Evolutionary conservation across 495 filamentous ascomycete genomes (phyloP), one percentile per base, ranked within the genome.

Genomic region (Lichina pygmaea): DNA sequence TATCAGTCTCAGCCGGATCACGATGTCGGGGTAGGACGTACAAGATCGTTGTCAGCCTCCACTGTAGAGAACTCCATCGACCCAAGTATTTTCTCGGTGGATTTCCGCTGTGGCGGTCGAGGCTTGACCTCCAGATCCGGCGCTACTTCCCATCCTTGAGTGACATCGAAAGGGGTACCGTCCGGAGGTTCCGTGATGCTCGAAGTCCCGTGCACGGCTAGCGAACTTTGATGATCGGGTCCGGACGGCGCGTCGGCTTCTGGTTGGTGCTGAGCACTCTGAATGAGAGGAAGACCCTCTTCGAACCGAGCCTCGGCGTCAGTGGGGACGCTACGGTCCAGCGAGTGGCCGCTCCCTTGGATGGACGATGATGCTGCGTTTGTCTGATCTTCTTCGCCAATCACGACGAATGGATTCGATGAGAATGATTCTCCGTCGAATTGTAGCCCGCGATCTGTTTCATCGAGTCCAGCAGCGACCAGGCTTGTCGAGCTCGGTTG

Each of bases 281-380:
- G 44, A 4, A 68, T 46, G 34, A 66, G 49, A 1, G 64, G 63
- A 7, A 66, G 49, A 4, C 65, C 64, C 49, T 68, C 65, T 44
- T 68, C 65, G 43, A 58, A 67, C 46, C 65, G 56, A 12, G 63
- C 61, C 39, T 66, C 65, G 0, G 61, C 50, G 49, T 66, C 62
- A 16, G 62, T 57, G 0, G 62, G 62, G 2, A 58, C 49, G 33
- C 61, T 11, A 39, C 36, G 36, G 24, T 24, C 24, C 24, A 24
- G 24, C 24, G 24, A 24, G 24, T 24, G 24, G 2, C 24, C 24
- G 4, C 24, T 24, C 4, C 24, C 24, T 24, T 24, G 24, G 24
- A 24, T 24, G 24, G 4, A 24, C 24, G 24, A 24, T 24, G 24
- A 24, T 24, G 24, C 24, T 4, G 24, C 24, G 24, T 24, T 24